phyloP scores from a whole-genome alignment of 768 basidiomycete genomes.

The Boletales sp. region DNA sequence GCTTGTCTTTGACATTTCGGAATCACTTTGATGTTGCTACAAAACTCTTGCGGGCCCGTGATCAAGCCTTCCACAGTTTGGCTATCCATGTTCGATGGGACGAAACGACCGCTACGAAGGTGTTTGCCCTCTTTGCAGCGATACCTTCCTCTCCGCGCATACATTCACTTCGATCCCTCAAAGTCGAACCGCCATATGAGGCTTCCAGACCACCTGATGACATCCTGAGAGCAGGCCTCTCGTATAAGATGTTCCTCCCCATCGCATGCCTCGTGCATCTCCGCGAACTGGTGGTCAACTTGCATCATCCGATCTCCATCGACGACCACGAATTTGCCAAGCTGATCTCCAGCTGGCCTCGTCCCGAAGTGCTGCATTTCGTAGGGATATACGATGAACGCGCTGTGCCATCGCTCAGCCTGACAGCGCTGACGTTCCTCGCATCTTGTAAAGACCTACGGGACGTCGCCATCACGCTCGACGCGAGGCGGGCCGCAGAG shows the following conservation, averaged over 20 bases:
- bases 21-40: not conserved
- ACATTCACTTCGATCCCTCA: constrained; percentile 1
- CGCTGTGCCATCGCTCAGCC: too few species aligned
- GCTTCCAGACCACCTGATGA: too few species aligned
- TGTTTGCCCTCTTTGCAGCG: not conserved
- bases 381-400: not conserved
- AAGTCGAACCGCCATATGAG: too few species aligned
- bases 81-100: not conserved
- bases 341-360: not conserved
- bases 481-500: too few species aligned
- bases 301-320: not conserved
- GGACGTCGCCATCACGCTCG: too few species aligned
- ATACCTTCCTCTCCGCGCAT: not conserved
- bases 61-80: constrained; percentile 1
- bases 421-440: too few species aligned
- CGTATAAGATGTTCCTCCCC: not conserved
- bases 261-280: constrained; percentile 3
- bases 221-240: too few species aligned
- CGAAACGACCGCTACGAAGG: not conserved
- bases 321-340: not conserved
- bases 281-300: not conserved
- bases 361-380: not conserved
- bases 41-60: not conserved
- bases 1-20: not conserved
- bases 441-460: too few species aligned